These are phyloP conservation scores for Strobilomyces dryophilus DNA, from an alignment of 768 basidiomycete genomes.

Conservation along the genomic window DNA sequence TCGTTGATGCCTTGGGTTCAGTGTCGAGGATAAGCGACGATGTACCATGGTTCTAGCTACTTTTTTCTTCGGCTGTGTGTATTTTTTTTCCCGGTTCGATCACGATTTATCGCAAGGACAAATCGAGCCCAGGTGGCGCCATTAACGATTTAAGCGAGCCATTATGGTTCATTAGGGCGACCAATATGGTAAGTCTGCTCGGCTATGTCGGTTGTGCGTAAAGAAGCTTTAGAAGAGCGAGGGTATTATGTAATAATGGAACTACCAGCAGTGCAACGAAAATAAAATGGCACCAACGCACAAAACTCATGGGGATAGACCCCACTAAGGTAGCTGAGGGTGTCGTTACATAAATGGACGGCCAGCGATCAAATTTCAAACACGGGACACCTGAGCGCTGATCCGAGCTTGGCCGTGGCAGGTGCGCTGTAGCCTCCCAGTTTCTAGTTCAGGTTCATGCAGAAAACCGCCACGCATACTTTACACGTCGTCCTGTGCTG, in stretches of 20 bases:
- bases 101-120: not conserved
- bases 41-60: not conserved
- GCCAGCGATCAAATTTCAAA: too few relatives aligned
- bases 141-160: too few relatives aligned
- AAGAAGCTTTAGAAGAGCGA: too few relatives aligned
- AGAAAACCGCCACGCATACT: not conserved
- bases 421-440: not conserved
- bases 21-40: slow-evolving; percentile 6
- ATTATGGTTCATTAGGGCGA: too few relatives aligned
- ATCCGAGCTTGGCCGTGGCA: not conserved
- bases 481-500: not conserved
- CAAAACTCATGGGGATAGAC: too few relatives aligned
- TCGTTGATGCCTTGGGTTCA: slow-evolving; percentile 30
- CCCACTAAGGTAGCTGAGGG: too few relatives aligned
- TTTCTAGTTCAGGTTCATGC: not conserved
- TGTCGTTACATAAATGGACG: too few relatives aligned
- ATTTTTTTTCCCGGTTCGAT: not conserved
- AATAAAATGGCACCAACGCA: too few relatives aligned
- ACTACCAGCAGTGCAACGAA: too few relatives aligned
- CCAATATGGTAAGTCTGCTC: too few relatives aligned
- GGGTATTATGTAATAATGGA: too few relatives aligned
- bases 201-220: too few relatives aligned
- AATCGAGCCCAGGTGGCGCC: not conserved
- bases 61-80: not conserved
- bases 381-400: not conserved